Evolutionary conservation across 768 basidiomycete species (phyloP).

Genomic region (Pleurotus pulmonarius): DNA sequence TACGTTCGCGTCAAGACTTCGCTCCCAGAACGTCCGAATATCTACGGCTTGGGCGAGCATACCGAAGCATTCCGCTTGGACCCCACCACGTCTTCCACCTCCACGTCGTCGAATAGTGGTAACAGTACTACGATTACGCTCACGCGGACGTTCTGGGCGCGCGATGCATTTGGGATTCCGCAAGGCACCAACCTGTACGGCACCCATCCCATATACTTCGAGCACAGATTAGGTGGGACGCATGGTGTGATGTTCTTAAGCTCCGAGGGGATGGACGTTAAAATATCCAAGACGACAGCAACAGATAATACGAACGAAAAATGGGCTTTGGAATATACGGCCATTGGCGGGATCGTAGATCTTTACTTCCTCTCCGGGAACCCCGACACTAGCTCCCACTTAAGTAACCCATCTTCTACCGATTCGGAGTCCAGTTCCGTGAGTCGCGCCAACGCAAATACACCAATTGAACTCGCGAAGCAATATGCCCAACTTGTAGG

Average conservation of each 20-base stretch:
- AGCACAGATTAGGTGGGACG: conserved; percentile 61
- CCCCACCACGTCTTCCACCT: conserved; percentile 16
- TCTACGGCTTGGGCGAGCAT: conserved; percentile 80
- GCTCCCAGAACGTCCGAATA: conserved; percentile 57
- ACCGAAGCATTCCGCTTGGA: conserved; percentile 60
- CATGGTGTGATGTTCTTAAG: conserved; percentile 70
- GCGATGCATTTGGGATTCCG: conserved; percentile 61
- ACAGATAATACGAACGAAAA: conserved; percentile 25
- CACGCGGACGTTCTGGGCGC: conserved; percentile 56
- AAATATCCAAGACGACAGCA: conserved; percentile 27
- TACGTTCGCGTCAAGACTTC: conserved; percentile 69
- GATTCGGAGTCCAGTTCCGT: conserved; percentile 18
- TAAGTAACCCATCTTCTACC: conserved; percentile 10
- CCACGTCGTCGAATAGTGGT: conserved; percentile 22
- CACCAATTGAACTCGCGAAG: conserved; percentile 49
- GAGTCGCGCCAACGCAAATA: no score
- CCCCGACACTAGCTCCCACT: conserved; percentile 15
- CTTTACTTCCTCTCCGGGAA: conserved; percentile 78
- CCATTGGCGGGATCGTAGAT: conserved; percentile 74
- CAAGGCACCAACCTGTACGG: conserved; percentile 64
- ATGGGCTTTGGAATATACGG: conserved; percentile 62
- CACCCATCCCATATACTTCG: conserved; percentile 70
- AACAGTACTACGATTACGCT: no score
- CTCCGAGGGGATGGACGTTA: conserved; percentile 77
- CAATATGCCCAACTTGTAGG: conserved; percentile 73